Percentiles rank a stretch among this genome's conserved stretches.
Conservation (phyloP, 1,139 yeast genomes). For the Hansenula anomala region DNA sequence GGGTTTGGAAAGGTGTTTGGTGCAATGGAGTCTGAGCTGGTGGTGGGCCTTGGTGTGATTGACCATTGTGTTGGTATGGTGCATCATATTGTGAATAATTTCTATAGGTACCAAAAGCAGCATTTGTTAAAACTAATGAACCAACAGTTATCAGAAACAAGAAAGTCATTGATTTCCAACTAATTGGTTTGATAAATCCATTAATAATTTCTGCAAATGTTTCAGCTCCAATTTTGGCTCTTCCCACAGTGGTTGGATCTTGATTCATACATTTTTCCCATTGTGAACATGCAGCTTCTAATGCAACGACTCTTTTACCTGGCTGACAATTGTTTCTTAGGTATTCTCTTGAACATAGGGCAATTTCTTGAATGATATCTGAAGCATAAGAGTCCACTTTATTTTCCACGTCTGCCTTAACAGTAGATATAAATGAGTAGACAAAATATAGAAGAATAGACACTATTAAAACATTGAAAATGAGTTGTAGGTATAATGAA, state of each 20-base stretch:
- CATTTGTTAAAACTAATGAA: slow-evolving; percentile 35
- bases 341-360: slow-evolving; percentile 67
- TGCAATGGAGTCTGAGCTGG: neutral
- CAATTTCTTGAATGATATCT: slow-evolving; percentile 61
- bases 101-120: slow-evolving; percentile 36
- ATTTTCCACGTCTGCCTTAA: slow-evolving; percentile 66
- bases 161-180: slow-evolving; percentile 67
- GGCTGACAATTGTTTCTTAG: slow-evolving; percentile 66
- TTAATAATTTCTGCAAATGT: slow-evolving; percentile 79
- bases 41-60: too few relatives aligned
- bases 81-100: slow-evolving; percentile 15
- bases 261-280: slow-evolving; percentile 88
- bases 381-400: slow-evolving; percentile 61
- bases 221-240: slow-evolving; percentile 73
- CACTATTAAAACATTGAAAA: slow-evolving; percentile 58
- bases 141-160: slow-evolving; percentile 39
- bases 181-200: slow-evolving; percentile 69
- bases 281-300: slow-evolving; percentile 62
- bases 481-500: slow-evolving; percentile 66
- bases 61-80: slow-evolving; percentile 7
- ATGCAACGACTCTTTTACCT: slow-evolving; percentile 58
- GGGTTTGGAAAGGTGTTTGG: slow-evolving; percentile 20
- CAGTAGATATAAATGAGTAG: slow-evolving; percentile 50
- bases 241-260: slow-evolving; percentile 77
- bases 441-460: slow-evolving; percentile 50